These are phyloP conservation scores for Secale cereale DNA, from an alignment of 176 grass and related monocot genomes.

Conservation along the genomic window DNA sequence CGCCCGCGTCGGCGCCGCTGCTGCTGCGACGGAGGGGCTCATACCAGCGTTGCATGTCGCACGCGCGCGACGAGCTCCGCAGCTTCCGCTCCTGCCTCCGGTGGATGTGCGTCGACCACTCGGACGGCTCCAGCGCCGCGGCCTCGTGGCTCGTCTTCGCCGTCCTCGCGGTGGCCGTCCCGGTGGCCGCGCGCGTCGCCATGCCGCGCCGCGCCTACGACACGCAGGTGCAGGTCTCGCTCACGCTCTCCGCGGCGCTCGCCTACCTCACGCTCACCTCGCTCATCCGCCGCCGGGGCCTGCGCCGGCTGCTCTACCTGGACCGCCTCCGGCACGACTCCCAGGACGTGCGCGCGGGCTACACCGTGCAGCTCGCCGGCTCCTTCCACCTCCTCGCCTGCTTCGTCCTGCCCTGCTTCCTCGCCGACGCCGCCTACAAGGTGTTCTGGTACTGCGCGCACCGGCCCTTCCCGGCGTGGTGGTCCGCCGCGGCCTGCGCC, in stretches of 20 bases:
- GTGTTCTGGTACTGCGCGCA: slow-evolving; percentile 50
- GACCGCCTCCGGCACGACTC: slow-evolving; percentile 60
- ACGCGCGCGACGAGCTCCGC: slow-evolving; percentile 57
- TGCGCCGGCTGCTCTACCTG: slow-evolving; percentile 75
- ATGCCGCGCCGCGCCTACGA: slow-evolving; percentile 52
- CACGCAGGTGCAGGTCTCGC: slow-evolving; percentile 62
- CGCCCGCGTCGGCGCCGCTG: slow-evolving; percentile 26
- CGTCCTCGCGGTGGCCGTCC: slow-evolving; percentile 31
- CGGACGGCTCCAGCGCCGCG: slow-evolving; percentile 21
- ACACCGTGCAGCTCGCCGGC: slow-evolving; percentile 42
- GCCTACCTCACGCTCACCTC: slow-evolving; percentile 53
- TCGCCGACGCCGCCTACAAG: slow-evolving; percentile 66
- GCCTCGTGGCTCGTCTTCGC: slow-evolving; percentile 44
- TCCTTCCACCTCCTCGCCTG: slow-evolving; percentile 55
- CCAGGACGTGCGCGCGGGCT: slow-evolving; percentile 44
- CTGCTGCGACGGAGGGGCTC: slow-evolving; percentile 30
- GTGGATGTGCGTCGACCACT: slow-evolving; percentile 69
- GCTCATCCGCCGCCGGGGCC: slow-evolving; percentile 45
- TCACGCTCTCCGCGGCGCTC: slow-evolving; percentile 43
- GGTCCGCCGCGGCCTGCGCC: slow-evolving; percentile 37
- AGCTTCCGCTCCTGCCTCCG: slow-evolving; percentile 62
- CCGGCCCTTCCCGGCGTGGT: slow-evolving; percentile 28
- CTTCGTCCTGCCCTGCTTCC: slow-evolving; percentile 60
- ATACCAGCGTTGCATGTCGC: slow-evolving; percentile 55
- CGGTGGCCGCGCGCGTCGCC: not conserved